Conservation (phyloP, 2,329 filamentous ascomycete genomes). For the Aureobasidium zeae region DNA sequence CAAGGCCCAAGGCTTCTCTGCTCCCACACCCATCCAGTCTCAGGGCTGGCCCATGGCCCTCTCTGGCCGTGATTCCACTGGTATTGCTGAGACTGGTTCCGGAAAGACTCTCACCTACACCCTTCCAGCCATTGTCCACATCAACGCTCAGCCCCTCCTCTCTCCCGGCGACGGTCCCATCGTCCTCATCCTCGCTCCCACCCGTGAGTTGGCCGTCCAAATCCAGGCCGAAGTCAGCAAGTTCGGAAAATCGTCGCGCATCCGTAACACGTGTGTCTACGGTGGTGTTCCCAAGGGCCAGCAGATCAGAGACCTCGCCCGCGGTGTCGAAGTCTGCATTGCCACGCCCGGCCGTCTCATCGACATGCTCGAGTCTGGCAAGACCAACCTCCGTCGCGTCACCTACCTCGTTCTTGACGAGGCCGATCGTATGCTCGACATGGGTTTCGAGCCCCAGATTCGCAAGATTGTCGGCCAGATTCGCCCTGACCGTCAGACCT, state of each 20-base stretch:
- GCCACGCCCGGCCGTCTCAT: slow-evolving; percentile 96
- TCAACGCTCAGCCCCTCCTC: slow-evolving; percentile 95
- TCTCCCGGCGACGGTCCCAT: slow-evolving; percentile 94
- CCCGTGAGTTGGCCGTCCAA: slow-evolving; percentile 94
- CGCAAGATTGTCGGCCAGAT: slow-evolving; percentile 98
- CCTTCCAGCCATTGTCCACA: slow-evolving; percentile 95
- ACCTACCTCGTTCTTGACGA: slow-evolving; percentile 98
- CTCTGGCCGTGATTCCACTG: slow-evolving; percentile 93
- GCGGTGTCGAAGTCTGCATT: slow-evolving; percentile 97
- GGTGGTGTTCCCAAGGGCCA: slow-evolving; percentile 97
- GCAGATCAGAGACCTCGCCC: slow-evolving; percentile 88
- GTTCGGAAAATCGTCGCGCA: slow-evolving; percentile 94
- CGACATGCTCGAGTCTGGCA: slow-evolving; percentile 95
- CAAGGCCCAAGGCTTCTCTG: slow-evolving; percentile 92
- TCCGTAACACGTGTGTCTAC: slow-evolving; percentile 97
- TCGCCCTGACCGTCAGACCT: slow-evolving; percentile 94
- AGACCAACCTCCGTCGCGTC: slow-evolving; percentile 94
- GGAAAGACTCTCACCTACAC: slow-evolving; percentile 99
- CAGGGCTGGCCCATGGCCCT: slow-evolving; percentile 99
- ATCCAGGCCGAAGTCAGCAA: slow-evolving; percentile 99
- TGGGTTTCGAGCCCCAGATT: slow-evolving; percentile 99
- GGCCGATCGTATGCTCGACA: slow-evolving; percentile 98
- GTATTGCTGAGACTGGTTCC: slow-evolving; percentile 97
- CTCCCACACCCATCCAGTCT: slow-evolving; percentile 91
- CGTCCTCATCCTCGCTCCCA: slow-evolving; percentile 89